Base-by-base conservation (phyloP, 148 eudicot genomes). In the Simmondsia chinensis region DNA sequence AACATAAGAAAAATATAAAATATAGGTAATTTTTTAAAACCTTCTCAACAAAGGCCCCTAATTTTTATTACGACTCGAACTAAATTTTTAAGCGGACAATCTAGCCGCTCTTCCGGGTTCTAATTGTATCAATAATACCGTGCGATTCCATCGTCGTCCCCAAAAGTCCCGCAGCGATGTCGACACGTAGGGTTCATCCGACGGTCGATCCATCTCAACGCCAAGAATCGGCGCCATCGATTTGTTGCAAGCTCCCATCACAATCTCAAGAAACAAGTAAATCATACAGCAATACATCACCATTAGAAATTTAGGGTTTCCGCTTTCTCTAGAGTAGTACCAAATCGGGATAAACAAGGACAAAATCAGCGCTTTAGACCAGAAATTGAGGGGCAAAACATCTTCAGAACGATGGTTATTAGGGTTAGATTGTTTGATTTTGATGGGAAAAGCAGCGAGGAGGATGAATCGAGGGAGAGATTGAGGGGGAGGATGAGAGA, bases 81-180 rank as follows among this genome's bases (percentile, higher is more conserved):
- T n/a, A n/a, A n/a, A n/a, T n/a, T n/a, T n/a, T n/a, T n/a, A n/a
- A n/a, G n/a, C n/a, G n/a, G n/a, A n/a, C n/a, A n/a, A n/a, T n/a
- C n/a, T n/a, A n/a, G n/a, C n/a, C n/a, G n/a, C n/a, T n/a, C n/a
- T n/a, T n/a, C n/a, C n/a, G n/a, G n/a, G n/a, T n/a, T n/a, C n/a
- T n/a, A n/a, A n/a, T n/a, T n/a, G n/a, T n/a, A n/a, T n/a, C n/a
- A n/a, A n/a, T n/a, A n/a, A n/a, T n/a, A n/a, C n/a, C n/a, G n/a
- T 59, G 14, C 75, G 64, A 50, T 77, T 74, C 82, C 81, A 81
- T 20, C 80, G 60, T 20, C 32, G 44, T 1, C 74, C 86, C 86
- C 80, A 81, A 48, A 81, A 76, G 25, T 81, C 73, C 25, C 49
- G 68, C 1, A 76, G 50, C 1, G 80, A 81, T 1, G 75, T 59